phyloP scores from a whole-genome alignment of 345 rosid species.

The Bruguiera sexangula region DNA sequence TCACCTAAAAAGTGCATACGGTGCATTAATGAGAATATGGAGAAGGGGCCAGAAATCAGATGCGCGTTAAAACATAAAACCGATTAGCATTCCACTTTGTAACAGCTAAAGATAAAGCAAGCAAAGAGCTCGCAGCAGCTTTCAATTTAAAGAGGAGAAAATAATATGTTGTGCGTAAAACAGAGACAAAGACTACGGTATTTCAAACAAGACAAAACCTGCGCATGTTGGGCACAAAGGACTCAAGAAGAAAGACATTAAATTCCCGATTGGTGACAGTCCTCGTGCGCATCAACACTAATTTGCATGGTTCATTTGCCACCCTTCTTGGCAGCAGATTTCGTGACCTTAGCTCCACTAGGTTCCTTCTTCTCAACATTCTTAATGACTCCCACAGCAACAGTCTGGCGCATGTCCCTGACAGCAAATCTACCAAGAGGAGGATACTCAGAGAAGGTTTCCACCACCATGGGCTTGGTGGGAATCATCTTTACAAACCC shows the following conservation, averaged over 20 bases:
- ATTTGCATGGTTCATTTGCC: conserved; percentile 55
- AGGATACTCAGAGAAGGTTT: conserved; percentile 74
- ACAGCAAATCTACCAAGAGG: conserved; percentile 90
- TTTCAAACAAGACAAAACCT: no score
- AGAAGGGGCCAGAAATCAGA: no score
- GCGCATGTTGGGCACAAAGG: no score
- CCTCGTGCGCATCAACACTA: neutral
- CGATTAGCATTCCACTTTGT: no score
- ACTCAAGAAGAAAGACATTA: neutral
- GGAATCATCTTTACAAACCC: conserved; percentile 82
- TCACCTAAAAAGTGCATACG: no score
- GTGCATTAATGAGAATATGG: no score
- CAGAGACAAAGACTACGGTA: no score
- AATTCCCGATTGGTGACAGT: neutral
- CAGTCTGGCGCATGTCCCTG: conserved; percentile 92
- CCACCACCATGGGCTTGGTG: conserved; percentile 91
- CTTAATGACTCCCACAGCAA: conserved; percentile 86
- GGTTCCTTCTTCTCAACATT: conserved; percentile 88
- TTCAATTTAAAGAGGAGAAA: no score
- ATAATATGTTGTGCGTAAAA: no score
- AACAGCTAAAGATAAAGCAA: no score
- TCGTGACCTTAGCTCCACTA: conserved; percentile 74
- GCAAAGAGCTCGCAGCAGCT: no score
- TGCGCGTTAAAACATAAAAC: no score
- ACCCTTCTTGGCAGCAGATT: conserved; percentile 83